phyloP scores from a whole-genome alignment of 352 stramenopile genomes.

The Thraustochytrium sp. region DNA sequence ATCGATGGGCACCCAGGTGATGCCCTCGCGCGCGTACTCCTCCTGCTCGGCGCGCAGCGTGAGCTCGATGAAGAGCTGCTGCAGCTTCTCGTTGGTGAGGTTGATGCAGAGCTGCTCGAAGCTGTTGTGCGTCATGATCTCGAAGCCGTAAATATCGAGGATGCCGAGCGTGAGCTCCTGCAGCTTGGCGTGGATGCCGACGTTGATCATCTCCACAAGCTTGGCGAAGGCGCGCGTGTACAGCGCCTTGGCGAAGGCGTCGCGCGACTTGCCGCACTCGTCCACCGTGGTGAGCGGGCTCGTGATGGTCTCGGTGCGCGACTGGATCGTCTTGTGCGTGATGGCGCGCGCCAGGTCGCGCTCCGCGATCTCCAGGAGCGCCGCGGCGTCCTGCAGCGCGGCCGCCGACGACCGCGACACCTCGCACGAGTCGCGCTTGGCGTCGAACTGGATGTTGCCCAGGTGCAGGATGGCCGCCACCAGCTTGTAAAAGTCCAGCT shows the following conservation, averaged over 20 bases:
- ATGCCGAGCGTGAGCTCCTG: conserved; percentile 59
- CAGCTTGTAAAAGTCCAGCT: conserved; percentile 82
- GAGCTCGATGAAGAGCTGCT: conserved; percentile 72
- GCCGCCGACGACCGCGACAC: neutral
- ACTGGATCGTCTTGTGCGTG: conserved; percentile 30
- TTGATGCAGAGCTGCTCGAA: conserved; percentile 88
- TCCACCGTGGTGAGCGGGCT: conserved; percentile 32
- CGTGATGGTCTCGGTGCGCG: conserved; percentile 7
- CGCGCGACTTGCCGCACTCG: conserved; percentile 47
- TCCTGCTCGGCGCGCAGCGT: conserved; percentile 88
- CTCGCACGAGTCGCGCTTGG: conserved; percentile 45
- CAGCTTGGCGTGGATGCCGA: conserved; percentile 64
- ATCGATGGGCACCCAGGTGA: conserved; percentile 75
- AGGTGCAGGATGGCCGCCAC: conserved; percentile 82
- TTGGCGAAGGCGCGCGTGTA: conserved; percentile 84
- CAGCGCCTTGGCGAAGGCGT: conserved; percentile 74
- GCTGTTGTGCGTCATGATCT: conserved; percentile 81
- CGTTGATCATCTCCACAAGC: conserved; percentile 79
- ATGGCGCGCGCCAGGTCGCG: conserved; percentile 21
- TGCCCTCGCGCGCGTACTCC: conserved; percentile 93
- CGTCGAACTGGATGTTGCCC: conserved; percentile 86
- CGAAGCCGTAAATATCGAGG: conserved; percentile 80
- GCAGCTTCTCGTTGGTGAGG: conserved; percentile 77
- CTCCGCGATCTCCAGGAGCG: neutral
- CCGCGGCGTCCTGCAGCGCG: neutral